Evolutionary conservation across 805 yeast genomes (phyloP).

Genomic region (Ogataea dorogensis): DNA sequence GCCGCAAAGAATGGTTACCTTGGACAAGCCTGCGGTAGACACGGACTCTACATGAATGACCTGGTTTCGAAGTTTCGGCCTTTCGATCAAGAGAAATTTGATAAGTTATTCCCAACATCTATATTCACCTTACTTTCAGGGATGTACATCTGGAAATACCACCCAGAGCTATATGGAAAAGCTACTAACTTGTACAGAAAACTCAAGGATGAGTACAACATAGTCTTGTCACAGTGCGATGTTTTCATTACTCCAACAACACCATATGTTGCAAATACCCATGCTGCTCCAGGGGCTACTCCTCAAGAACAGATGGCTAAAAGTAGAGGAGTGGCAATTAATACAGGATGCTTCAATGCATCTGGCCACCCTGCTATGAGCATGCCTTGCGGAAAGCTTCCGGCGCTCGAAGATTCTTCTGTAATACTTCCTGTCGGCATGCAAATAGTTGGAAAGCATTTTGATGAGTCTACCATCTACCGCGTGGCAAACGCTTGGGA

Average conservation of each 20-base stretch:
- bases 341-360: conserved; percentile 36
- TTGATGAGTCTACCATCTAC: conserved; percentile 31
- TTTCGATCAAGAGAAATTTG: conserved; percentile 13
- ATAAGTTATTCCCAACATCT: conserved; percentile 15
- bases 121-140: conserved; percentile 29
- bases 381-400: conserved; percentile 35
- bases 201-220: conserved; percentile 31
- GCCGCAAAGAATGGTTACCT: too few species aligned
- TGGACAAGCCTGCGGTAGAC: conserved; percentile 23
- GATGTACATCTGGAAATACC: conserved; percentile 29
- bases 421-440: conserved; percentile 33
- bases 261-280: conserved; percentile 31
- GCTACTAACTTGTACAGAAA: conserved; percentile 33
- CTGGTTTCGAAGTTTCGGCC: conserved; percentile 10
- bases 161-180: conserved; percentile 35
- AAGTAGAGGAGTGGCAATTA: conserved; percentile 32
- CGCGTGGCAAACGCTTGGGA: conserved; percentile 38
- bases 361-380: conserved; percentile 40
- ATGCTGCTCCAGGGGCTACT: conserved; percentile 22
- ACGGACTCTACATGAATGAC: conserved; percentile 17
- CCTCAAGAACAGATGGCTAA: conserved; percentile 28
- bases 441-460: conserved; percentile 35
- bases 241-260: conserved; percentile 34
- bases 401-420: conserved; percentile 28
- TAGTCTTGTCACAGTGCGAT: conserved; percentile 31